Conservation (phyloP, 192 early-diverging fungal genomes). For the Mortierella antarctica region DNA sequence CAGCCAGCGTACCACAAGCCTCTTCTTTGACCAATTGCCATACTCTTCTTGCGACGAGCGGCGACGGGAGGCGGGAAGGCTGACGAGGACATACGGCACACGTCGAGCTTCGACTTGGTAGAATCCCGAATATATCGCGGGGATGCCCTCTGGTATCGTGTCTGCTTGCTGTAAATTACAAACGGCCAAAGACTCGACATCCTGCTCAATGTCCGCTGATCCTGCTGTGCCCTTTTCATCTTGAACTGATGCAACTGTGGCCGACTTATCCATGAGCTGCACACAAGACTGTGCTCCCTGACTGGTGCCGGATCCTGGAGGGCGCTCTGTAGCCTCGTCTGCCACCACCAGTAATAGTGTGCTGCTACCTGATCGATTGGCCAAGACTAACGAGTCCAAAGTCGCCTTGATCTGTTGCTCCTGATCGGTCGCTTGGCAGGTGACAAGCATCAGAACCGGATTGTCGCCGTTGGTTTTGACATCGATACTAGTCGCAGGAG, state of each 20-base stretch:
- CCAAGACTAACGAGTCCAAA: slow-evolving; percentile 80
- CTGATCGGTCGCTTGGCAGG: slow-evolving; percentile 88
- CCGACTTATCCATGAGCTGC: slow-evolving; percentile 4
- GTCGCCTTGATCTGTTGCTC: slow-evolving; percentile 76
- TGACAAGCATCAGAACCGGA: slow-evolving; percentile 78
- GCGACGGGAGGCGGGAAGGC: slow-evolving; percentile 71
- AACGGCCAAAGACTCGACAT: slow-evolving; percentile 65
- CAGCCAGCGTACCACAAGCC: slow-evolving; percentile 90
- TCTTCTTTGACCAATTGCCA: slow-evolving; percentile 72
- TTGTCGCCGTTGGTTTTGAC: neutral
- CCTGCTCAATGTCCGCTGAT: slow-evolving; percentile 35
- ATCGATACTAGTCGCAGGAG: neutral
- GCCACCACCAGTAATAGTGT: slow-evolving; percentile 87
- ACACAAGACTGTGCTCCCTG: slow-evolving; percentile 14
- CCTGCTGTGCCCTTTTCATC: neutral
- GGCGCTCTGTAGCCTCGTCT: slow-evolving; percentile 85
- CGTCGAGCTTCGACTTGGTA: slow-evolving; percentile 63
- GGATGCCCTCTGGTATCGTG: slow-evolving; percentile 36
- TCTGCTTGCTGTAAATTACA: neutral
- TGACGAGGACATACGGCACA: slow-evolving; percentile 70
- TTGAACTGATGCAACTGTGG: neutral
- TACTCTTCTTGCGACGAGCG: neutral
- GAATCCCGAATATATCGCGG: slow-evolving; percentile 72
- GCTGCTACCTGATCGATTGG: slow-evolving; percentile 81
- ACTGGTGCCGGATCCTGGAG: slow-evolving; percentile 1